These are phyloP conservation scores for Rubia balearica DNA, from an alignment of 305 asterid genomes.

Conservation along the genomic window DNA sequence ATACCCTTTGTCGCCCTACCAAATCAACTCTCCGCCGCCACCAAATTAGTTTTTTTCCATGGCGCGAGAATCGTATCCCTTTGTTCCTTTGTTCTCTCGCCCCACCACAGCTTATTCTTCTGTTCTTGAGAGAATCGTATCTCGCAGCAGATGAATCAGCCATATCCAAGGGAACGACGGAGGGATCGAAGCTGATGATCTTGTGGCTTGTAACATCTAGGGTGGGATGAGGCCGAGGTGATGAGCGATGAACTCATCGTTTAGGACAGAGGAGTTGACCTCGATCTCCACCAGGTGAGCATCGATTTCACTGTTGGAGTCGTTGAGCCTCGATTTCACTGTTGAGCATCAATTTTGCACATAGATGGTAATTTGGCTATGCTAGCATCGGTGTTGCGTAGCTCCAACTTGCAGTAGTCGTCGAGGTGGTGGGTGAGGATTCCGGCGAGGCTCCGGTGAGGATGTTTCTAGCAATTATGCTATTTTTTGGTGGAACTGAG, in stretches of 20 bases:
- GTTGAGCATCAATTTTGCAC: slow-evolving; percentile 42
- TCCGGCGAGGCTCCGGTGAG: no score
- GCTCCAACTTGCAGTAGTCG: slow-evolving; percentile 65
- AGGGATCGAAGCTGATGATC: slow-evolving; percentile 73
- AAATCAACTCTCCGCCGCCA: no score
- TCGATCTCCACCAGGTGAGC: slow-evolving; percentile 90
- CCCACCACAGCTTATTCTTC: not conserved
- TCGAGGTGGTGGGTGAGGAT: slow-evolving; percentile 11
- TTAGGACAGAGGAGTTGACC: slow-evolving; percentile 79
- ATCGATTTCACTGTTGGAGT: slow-evolving; percentile 31
- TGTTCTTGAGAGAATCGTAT: slow-evolving; percentile 41
- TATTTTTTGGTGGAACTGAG: no score
- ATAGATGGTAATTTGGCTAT: slow-evolving; percentile 91
- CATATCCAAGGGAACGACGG: slow-evolving; percentile 76
- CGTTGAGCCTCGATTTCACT: slow-evolving; percentile 24
- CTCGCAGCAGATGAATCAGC: slow-evolving; percentile 35
- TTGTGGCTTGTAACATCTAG: slow-evolving; percentile 87
- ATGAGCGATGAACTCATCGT: slow-evolving; percentile 89
- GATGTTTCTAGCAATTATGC: no score
- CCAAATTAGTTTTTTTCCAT: no score
- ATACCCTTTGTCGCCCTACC: no score
- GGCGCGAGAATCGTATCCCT: no score
- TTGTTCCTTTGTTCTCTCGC: no score
- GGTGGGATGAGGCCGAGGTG: slow-evolving; percentile 87
- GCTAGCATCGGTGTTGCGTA: slow-evolving; percentile 80